Percentiles rank a stretch among this genome's conserved stretches.
These are phyloP conservation scores for Russula sp. DNA, from an alignment of 768 basidiomycete species.

Conservation along the genomic window DNA sequence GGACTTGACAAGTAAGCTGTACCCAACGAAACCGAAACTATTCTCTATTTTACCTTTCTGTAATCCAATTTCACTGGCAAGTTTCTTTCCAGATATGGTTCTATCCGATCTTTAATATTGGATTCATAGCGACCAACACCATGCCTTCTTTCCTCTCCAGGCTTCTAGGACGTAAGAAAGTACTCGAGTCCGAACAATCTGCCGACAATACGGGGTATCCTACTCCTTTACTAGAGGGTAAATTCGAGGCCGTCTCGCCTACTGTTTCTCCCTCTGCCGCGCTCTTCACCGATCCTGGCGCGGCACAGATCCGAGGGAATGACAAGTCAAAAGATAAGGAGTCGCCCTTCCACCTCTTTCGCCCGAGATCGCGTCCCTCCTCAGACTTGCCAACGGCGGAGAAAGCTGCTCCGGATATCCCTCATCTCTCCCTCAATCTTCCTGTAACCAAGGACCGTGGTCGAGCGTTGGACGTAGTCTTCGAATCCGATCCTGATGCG, in stretches of 20 bases:
- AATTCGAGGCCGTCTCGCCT: slow-evolving; percentile 64
- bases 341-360: slow-evolving; percentile 43
- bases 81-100: background rate
- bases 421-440: slow-evolving; percentile 58
- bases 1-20: background rate
- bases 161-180: slow-evolving; percentile 68
- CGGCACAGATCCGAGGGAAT: slow-evolving; percentile 30
- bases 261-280: slow-evolving; percentile 31
- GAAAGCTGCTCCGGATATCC: slow-evolving; percentile 32
- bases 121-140: slow-evolving; percentile 4
- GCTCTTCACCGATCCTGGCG: slow-evolving; percentile 26
- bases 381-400: slow-evolving; percentile 29
- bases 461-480: slow-evolving; percentile 47
- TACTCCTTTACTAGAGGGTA: slow-evolving; percentile 56
- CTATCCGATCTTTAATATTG: slow-evolving; percentile 2
- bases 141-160: slow-evolving; percentile 70
- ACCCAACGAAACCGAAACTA: background rate
- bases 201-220: slow-evolving; percentile 34
- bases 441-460: slow-evolving; percentile 44
- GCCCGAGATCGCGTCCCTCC: slow-evolving; percentile 36
- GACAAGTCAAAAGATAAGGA: slow-evolving; percentile 35
- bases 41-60: background rate
- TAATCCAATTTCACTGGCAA: background rate
- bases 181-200: slow-evolving; percentile 42
- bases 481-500: slow-evolving; percentile 51